phyloP scores from a whole-genome alignment of 139 green algal species.

The Tetraselmis striata region DNA sequence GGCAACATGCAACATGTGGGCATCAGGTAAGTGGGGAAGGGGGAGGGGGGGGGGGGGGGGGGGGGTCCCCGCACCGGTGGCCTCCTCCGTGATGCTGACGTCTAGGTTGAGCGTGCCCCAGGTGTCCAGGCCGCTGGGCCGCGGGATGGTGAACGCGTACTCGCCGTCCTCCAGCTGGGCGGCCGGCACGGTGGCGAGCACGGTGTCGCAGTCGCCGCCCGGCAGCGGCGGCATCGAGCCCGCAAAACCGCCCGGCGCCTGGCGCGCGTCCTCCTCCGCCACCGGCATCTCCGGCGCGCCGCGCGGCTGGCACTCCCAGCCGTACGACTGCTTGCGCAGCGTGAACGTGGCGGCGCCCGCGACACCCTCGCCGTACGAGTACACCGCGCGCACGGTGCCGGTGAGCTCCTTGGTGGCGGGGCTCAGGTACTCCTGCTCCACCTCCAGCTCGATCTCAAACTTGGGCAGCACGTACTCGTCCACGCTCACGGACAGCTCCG shows the following conservation, averaged over 20 bases:
- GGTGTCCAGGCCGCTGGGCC: background rate
- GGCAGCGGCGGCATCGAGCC: background rate
- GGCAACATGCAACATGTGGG: too few species aligned
- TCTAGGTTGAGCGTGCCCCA: background rate
- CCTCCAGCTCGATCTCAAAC: background rate
- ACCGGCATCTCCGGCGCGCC: background rate
- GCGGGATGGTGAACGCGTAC: background rate
- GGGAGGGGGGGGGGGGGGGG: background rate
- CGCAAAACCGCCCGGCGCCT: background rate
- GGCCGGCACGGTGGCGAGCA: background rate
- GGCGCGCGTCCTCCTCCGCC: background rate
- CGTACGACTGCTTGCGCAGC: background rate
- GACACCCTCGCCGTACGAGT: slow-evolving; percentile 2
- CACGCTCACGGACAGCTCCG: background rate
- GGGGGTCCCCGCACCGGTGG: background rate
- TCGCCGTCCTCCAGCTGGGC: background rate
- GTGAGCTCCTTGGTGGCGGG: background rate
- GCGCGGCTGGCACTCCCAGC: background rate
- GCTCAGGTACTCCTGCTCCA: background rate
- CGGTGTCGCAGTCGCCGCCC: background rate
- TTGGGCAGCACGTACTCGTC: slow-evolving; percentile 6
- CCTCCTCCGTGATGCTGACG: background rate
- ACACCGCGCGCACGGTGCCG: background rate
- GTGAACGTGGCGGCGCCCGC: background rate
- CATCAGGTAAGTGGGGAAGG: background rate